Conservation (phyloP, 2,329 filamentous ascomycete genomes). For the Sclerotiophoma versabilis region DNA sequence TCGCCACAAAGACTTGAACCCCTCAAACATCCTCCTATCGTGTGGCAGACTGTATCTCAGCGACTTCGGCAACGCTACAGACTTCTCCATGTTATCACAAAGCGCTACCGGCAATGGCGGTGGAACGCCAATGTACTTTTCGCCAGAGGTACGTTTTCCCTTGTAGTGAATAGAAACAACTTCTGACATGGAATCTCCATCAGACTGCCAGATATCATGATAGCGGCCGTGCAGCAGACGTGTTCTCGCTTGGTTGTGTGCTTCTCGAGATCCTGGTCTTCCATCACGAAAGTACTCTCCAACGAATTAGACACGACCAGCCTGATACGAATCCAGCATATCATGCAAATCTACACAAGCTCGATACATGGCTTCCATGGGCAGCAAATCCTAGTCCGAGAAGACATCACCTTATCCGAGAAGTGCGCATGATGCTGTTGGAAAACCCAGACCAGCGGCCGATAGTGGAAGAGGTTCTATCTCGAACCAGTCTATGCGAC, state of each 20-base stretch:
- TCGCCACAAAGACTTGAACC: slow-evolving; percentile 36
- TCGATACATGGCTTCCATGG: not conserved
- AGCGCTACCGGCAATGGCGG: slow-evolving; percentile 33
- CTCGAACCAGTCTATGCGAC: not conserved
- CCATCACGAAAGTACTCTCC: slow-evolving; percentile 56
- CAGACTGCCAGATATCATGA: not conserved
- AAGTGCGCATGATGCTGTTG: not conserved
- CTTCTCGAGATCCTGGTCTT: slow-evolving; percentile 74
- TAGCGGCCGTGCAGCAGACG: slow-evolving; percentile 58
- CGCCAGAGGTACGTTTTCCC: slow-evolving; percentile 22
- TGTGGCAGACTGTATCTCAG: slow-evolving; percentile 24
- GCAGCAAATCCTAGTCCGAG: not conserved
- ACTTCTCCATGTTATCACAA: slow-evolving; percentile 29
- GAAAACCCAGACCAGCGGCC: not conserved
- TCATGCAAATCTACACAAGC: not conserved
- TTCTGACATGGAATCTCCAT: not conserved
- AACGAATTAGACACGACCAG: slow-evolving; percentile 62
- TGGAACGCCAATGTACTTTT: slow-evolving; percentile 31
- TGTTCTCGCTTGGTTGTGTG: slow-evolving; percentile 76
- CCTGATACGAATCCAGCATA: not conserved
- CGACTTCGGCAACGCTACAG: slow-evolving; percentile 33
- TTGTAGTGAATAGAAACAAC: no score
- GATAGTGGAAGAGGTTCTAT: not conserved
- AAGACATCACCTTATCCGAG: not conserved
- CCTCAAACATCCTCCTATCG: slow-evolving; percentile 26